phyloP scores from a whole-genome alignment of 2,329 filamentous ascomycete species.

The Leptographium lundbergii region DNA sequence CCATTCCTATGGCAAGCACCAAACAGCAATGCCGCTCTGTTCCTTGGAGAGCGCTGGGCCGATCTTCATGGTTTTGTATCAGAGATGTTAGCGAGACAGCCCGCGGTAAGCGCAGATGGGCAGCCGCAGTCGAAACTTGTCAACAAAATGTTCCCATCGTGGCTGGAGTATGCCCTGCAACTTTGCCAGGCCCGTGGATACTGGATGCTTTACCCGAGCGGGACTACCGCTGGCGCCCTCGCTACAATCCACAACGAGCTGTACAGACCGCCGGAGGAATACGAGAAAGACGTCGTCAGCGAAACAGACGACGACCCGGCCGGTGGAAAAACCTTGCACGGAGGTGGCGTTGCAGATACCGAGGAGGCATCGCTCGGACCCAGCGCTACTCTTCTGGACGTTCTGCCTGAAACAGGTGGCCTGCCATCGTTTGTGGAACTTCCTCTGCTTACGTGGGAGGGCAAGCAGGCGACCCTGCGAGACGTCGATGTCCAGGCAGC shows the following conservation, averaged over 20 bases:
- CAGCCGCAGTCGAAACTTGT: slow-evolving; percentile 40
- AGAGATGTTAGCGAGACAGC: slow-evolving; percentile 35
- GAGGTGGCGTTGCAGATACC: slow-evolving; percentile 14
- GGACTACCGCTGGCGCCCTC: slow-evolving; percentile 38
- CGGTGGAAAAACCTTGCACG: slow-evolving; percentile 3
- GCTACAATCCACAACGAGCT: slow-evolving; percentile 70
- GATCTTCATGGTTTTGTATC: slow-evolving; percentile 74
- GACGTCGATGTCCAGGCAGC: slow-evolving; percentile 31
- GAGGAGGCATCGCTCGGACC: slow-evolving; percentile 22
- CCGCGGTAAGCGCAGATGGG: slow-evolving; percentile 13
- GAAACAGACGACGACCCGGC: slow-evolving; percentile 8
- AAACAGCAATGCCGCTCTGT: slow-evolving; percentile 67
- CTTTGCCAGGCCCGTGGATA: slow-evolving; percentile 68
- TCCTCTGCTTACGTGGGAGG: slow-evolving; percentile 54
- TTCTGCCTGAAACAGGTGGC: slow-evolving; percentile 29
- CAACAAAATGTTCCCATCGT: slow-evolving; percentile 58
- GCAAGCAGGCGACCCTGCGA: slow-evolving; percentile 28
- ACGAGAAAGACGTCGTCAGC: slow-evolving; percentile 19
- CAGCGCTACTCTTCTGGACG: slow-evolving; percentile 33
- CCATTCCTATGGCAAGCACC: slow-evolving; percentile 80
- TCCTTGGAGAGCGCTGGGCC: slow-evolving; percentile 76
- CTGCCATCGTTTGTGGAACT: slow-evolving; percentile 33
- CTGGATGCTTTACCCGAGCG: slow-evolving; percentile 64
- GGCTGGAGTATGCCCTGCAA: slow-evolving; percentile 67
- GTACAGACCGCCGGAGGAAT: slow-evolving; percentile 60